Evolutionary conservation across 169 alveolate species (phyloP).

Genomic region (Plasmodium relictum): DNA sequence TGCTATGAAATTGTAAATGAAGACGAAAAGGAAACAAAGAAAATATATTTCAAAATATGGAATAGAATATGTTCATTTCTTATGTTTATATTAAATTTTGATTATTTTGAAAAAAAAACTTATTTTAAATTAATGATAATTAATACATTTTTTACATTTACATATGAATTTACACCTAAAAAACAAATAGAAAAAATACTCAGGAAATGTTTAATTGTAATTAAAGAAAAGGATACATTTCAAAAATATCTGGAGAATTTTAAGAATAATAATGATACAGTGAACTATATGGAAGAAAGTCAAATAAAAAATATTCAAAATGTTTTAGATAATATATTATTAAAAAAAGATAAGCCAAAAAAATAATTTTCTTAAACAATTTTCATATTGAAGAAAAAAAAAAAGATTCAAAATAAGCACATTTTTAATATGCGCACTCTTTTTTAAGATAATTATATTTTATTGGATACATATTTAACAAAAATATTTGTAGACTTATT

Average conservation of each 20-base stretch:
- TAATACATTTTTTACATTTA: conserved; percentile 76
- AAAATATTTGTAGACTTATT: too few species aligned
- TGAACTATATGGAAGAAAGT: conserved; percentile 33
- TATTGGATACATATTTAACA: too few species aligned
- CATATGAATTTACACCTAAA: conserved; percentile 62
- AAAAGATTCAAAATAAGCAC: background rate
- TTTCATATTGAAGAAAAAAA: background rate
- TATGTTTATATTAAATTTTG: conserved; percentile 39
- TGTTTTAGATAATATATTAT: conserved; percentile 13
- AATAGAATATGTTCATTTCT: conserved; percentile 44
- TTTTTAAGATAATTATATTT: too few species aligned
- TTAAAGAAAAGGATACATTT: conserved; percentile 55
- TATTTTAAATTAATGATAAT: conserved; percentile 23
- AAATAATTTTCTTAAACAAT: background rate
- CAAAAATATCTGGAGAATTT: conserved; percentile 28
- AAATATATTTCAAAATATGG: conserved; percentile 40
- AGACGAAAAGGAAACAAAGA: background rate
- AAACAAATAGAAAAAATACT: conserved; percentile 25
- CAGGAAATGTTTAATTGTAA: conserved; percentile 16
- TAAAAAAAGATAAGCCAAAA: conserved; percentile 22
- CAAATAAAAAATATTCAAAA: conserved; percentile 27
- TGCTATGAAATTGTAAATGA: conserved; percentile 33
- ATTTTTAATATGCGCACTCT: too few species aligned
- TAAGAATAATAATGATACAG: conserved; percentile 22
- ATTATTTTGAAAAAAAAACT: conserved; percentile 70